Evolutionary conservation across 2,329 filamentous ascomycete genomes (phyloP).

Genomic region (Fragosphaeria purpurea): DNA sequence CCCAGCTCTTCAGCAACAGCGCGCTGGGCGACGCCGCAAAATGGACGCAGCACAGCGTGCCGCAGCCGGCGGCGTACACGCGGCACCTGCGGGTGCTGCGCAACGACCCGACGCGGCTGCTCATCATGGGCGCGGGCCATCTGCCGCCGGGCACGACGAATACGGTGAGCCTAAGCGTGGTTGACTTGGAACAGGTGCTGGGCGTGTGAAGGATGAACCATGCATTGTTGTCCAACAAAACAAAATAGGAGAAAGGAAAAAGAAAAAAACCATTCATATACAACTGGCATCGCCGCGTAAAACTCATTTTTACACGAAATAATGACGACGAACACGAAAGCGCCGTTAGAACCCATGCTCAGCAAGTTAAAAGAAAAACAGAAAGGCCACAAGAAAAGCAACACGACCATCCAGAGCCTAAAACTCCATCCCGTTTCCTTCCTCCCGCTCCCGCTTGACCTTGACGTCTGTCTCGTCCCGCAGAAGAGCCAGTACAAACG

Average conservation of each 20-base stretch:
- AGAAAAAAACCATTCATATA: background rate
- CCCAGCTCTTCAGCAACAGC: constrained; percentile 33
- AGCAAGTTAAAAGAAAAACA: background rate
- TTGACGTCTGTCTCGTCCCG: constrained; percentile 57
- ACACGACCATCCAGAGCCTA: constrained; percentile 15
- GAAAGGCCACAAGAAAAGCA: background rate
- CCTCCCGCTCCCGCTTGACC: constrained; percentile 47
- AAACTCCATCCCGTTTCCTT: constrained; percentile 42
- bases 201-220: background rate
- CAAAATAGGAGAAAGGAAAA: background rate
- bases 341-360: constrained; percentile 1
- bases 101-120: constrained; percentile 22
- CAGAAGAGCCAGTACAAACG: constrained; percentile 67
- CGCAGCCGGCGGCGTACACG: constrained; percentile 28
- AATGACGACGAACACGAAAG: background rate
- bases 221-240: background rate
- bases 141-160: constrained; percentile 38
- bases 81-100: constrained; percentile 26
- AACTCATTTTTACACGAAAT: background rate
- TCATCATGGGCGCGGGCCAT: constrained; percentile 37
- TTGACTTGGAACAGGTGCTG: constrained; percentile 14
- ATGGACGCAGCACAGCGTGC: constrained; percentile 27
- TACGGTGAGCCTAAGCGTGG: constrained; percentile 27
- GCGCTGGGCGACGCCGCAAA: constrained; percentile 25
- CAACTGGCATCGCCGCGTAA: background rate